Base-by-base conservation (phyloP, 2,329 filamentous ascomycete species). In the Ceratocystis alfenasii region DNA sequence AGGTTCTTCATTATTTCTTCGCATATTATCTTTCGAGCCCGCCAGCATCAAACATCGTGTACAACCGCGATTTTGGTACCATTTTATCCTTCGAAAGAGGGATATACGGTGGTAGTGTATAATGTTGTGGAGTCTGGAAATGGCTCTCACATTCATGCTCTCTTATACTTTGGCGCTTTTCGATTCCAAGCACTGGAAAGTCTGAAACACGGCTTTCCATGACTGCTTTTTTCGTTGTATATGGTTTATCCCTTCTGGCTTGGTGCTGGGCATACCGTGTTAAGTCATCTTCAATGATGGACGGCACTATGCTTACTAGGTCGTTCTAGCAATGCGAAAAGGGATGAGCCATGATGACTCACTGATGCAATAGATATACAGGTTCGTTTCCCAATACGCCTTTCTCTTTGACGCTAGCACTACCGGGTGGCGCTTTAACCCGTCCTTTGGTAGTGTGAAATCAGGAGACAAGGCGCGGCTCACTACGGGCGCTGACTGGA, bases 401-500 rank as follows among this genome's bases (percentile, higher is more conserved):
- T 57, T 33, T 25, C 53, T 30, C 53, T 57, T 57, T 30, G 53
- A 57, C 2, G 8, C 53, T 57, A 57, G 17, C 60, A 12, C 33
- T 20, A n/a, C 33, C 28, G 33, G 1, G 46, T 41, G 50, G 63
- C 22, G 61, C 33, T 44, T 30, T 17, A 62, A 30, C 28, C 45
- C 28, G 63, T 48, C 61, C 36, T 12, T 28, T 57, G 62, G 62
- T 36, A 8, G 53, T 62, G 59, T 20, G 50, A 59, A 41, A 48
- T 62, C 50, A 30, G 48, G 53, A 63, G 50, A 63, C 45, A 59
- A 64, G 66, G 46, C 64, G 82, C 78, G 83, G 83, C 83, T 90
- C 88, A 91, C 88, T 91, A 89, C 88, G 88, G 88, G 88, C 87
- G 88, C 88, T 71, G 81, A 90, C 63, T 68, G 36, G 66, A 63